phyloP scores from a whole-genome alignment of 352 stramenopile species.

The Salisapilia sapeloensis region DNA sequence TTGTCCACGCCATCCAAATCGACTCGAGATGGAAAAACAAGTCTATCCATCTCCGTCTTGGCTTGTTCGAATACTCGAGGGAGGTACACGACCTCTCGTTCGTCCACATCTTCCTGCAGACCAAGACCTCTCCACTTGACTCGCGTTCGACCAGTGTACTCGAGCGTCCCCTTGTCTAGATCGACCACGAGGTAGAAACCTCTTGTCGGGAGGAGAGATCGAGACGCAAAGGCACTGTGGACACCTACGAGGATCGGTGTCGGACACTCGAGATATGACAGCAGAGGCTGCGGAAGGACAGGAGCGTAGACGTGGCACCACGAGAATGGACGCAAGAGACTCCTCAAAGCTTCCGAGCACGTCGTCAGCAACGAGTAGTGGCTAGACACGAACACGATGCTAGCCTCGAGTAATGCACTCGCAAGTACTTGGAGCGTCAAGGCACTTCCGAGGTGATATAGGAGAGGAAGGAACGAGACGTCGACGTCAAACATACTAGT shows the following conservation, averaged over 20 bases:
- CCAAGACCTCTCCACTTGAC: slow-evolving; percentile 42
- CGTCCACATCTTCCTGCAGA: slow-evolving; percentile 15
- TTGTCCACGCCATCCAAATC: too few species aligned
- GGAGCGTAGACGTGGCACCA: slow-evolving; percentile 85
- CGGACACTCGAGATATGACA: slow-evolving; percentile 82
- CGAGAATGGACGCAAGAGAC: slow-evolving; percentile 71
- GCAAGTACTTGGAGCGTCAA: slow-evolving; percentile 58
- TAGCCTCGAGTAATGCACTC: slow-evolving; percentile 75
- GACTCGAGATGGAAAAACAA: too few species aligned
- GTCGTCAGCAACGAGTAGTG: slow-evolving; percentile 71
- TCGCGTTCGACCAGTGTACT: slow-evolving; percentile 42
- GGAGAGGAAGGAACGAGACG: slow-evolving; percentile 43
- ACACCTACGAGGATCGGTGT: slow-evolving; percentile 80
- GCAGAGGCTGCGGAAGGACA: slow-evolving; percentile 62
- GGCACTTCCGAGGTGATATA: slow-evolving; percentile 47
- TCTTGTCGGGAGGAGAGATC: slow-evolving; percentile 34
- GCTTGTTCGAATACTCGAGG: slow-evolving; percentile 1
- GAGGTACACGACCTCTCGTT: slow-evolving; percentile 3
- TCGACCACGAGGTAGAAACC: slow-evolving; percentile 64
- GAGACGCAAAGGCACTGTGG: slow-evolving; percentile 45
- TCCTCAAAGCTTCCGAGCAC: slow-evolving; percentile 70
- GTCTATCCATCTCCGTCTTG: slow-evolving; percentile 1
- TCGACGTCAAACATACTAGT: slow-evolving; percentile 34
- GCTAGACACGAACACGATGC: slow-evolving; percentile 67
- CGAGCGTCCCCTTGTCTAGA: slow-evolving; percentile 43